Evolutionary conservation across 352 stramenopile species (phyloP).

Genomic region (Phytophthora macrochlamydospora): DNA sequence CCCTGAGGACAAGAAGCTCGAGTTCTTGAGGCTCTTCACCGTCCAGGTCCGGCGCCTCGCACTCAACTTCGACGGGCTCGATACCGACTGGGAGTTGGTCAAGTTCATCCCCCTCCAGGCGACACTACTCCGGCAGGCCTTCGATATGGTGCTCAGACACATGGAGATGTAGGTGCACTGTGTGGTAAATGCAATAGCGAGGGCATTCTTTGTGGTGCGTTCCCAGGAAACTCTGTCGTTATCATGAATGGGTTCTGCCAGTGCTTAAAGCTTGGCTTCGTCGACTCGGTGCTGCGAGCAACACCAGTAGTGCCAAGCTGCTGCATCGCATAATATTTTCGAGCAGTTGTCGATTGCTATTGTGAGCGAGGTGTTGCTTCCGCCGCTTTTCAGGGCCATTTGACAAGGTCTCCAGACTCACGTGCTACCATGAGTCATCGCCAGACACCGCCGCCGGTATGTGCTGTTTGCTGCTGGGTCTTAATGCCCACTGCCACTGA

Average conservation of each 20-base stretch:
- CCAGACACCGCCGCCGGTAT: slow-evolving; percentile 36
- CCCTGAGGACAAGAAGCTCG: background rate
- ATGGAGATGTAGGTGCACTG: background rate
- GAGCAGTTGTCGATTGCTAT: slow-evolving; percentile 1
- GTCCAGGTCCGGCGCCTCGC: background rate
- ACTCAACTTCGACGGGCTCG: background rate
- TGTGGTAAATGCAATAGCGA: no score
- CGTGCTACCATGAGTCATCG: slow-evolving; percentile 24
- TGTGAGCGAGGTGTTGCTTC: slow-evolving; percentile 5
- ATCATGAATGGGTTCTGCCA: background rate
- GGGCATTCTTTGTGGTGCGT: no score
- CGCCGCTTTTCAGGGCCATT: background rate
- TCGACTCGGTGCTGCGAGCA: no score
- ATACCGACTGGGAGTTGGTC: background rate
- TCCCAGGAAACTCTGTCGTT: no score
- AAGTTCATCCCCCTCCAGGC: background rate
- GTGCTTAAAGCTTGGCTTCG: background rate
- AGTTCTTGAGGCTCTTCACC: background rate
- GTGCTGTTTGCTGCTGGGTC: background rate
- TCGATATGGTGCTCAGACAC: background rate
- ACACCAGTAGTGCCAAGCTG: no score
- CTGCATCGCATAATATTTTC: no score
- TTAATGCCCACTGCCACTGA: background rate
- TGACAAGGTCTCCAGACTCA: background rate
- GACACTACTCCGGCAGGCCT: background rate